Conservation (phyloP, 768 basidiomycete species). For the Tylopilus balloui region DNA sequence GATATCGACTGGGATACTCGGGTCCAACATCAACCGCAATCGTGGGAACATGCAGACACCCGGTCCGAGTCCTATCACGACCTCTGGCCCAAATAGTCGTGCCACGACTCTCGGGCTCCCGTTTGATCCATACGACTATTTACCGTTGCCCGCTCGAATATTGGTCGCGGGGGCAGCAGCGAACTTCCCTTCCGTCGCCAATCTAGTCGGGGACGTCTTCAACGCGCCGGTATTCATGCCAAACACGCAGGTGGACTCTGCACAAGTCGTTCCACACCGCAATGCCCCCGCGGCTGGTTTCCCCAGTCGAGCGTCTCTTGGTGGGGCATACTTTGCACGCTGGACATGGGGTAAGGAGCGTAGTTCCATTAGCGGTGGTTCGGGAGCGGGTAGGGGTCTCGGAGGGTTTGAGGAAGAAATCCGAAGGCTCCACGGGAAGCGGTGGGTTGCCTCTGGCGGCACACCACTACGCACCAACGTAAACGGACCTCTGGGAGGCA, state of each 20-base stretch:
- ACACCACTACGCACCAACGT: conserved; percentile 56
- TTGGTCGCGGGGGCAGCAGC: conserved; percentile 76
- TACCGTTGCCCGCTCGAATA: conserved; percentile 59
- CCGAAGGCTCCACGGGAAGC: conserved; percentile 60
- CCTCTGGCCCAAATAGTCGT: conserved; percentile 20
- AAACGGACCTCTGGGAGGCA: conserved; percentile 36
- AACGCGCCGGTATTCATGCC: conserved; percentile 78
- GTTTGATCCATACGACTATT: conserved; percentile 76
- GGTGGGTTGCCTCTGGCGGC: conserved; percentile 68
- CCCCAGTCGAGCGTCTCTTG: conserved; percentile 65
- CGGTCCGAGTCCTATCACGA: conserved; percentile 22
- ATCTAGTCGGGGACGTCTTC: conserved; percentile 77
- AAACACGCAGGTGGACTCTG: conserved; percentile 69
- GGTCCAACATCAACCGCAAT: conserved; percentile 33
- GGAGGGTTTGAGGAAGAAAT: conserved; percentile 80
- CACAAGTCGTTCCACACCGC: conserved; percentile 62
- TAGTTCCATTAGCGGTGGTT: conserved; percentile 24
- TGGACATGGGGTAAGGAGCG: conserved; percentile 82
- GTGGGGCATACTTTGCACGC: conserved; percentile 73
- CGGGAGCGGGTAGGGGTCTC: conserved; percentile 36
- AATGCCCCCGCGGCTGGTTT: conserved; percentile 70
- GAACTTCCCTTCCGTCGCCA: conserved; percentile 79
- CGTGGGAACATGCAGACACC: conserved; percentile 32
- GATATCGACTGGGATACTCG: conserved; percentile 63
- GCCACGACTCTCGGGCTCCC: conserved; percentile 52